Conservation (phyloP, 768 basidiomycete genomes). For the Lentinula sp. region DNA sequence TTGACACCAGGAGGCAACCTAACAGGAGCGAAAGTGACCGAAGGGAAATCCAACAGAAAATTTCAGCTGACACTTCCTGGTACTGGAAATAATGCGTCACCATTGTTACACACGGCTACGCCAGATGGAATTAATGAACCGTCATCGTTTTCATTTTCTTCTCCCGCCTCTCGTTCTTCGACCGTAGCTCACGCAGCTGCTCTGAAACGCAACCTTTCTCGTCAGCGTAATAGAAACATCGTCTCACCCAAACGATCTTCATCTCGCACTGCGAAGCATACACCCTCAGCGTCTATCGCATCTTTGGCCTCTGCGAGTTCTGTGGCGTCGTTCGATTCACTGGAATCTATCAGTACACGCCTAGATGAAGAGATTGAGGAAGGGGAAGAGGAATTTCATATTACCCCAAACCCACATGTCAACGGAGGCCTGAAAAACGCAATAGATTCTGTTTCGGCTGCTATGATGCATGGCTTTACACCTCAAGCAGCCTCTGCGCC, state of each 20-base stretch:
- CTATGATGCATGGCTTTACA: not conserved
- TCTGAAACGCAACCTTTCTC: not conserved
- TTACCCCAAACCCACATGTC: slow-evolving; percentile 61
- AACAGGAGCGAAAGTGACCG: not conserved
- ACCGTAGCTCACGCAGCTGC: slow-evolving; percentile 1
- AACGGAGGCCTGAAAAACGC: slow-evolving; percentile 87
- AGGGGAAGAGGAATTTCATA: slow-evolving; percentile 32
- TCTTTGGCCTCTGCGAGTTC: slow-evolving; percentile 9
- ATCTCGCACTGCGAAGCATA: slow-evolving; percentile 27
- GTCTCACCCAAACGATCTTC: slow-evolving; percentile 21
- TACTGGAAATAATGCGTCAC: not conserved
- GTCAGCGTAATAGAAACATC: slow-evolving; percentile 2
- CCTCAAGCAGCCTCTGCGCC: not conserved
- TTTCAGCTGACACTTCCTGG: not conserved
- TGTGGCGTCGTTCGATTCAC: slow-evolving; percentile 9
- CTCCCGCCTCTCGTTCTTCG: not conserved
- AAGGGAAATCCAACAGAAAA: not conserved
- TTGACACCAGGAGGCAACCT: not conserved
- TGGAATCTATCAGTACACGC: not conserved
- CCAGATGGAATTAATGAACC: not conserved
- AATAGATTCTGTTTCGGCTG: slow-evolving; percentile 30
- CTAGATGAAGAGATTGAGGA: not conserved
- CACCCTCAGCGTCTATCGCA: not conserved
- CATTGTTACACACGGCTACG: not conserved
- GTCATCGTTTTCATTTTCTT: not conserved